phyloP scores from a whole-genome alignment of 75 land plant species.

The Ceratopteris richardii region DNA sequence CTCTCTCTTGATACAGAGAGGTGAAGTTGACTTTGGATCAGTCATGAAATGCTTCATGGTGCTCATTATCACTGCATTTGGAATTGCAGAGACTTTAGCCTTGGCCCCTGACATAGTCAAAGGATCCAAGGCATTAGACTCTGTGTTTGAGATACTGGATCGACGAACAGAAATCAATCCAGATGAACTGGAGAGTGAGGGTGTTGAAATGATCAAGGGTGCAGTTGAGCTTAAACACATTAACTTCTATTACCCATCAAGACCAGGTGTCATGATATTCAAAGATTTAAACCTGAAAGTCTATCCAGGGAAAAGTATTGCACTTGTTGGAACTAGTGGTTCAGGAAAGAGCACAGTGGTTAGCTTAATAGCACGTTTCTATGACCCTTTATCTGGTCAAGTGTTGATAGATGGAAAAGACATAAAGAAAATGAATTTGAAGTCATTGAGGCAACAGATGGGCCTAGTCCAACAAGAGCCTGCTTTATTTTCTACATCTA shows the following conservation, averaged over 20 bases:
- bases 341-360: slow-evolving; percentile 98
- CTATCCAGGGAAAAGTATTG: slow-evolving; percentile 85
- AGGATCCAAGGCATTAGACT: slow-evolving; percentile 61
- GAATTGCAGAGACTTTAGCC: slow-evolving; percentile 95
- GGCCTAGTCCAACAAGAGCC: slow-evolving; percentile 99
- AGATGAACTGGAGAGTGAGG: slow-evolving; percentile 71
- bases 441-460: slow-evolving; percentile 88
- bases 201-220: slow-evolving; percentile 82
- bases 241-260: slow-evolving; percentile 84
- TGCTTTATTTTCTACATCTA: slow-evolving; percentile 84
- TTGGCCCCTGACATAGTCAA: slow-evolving; percentile 96
- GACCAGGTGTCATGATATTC: slow-evolving; percentile 71
- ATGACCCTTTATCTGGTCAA: slow-evolving; percentile 85
- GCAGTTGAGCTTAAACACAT: slow-evolving; percentile 82
- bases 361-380: slow-evolving; percentile 83
- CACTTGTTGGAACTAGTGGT: slow-evolving; percentile 94
- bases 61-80: slow-evolving; percentile 93
- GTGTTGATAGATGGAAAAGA: slow-evolving; percentile 84
- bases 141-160: slow-evolving; percentile 94
- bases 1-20: slow-evolving; percentile 36
- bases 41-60: slow-evolving; percentile 84
- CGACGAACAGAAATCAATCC: slow-evolving; percentile 82
- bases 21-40: slow-evolving; percentile 32
- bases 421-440: slow-evolving; percentile 58
- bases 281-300: slow-evolving; percentile 94